phyloP scores from a whole-genome alignment of 164 flowering plant species.

The Vitis vinifera region DNA sequence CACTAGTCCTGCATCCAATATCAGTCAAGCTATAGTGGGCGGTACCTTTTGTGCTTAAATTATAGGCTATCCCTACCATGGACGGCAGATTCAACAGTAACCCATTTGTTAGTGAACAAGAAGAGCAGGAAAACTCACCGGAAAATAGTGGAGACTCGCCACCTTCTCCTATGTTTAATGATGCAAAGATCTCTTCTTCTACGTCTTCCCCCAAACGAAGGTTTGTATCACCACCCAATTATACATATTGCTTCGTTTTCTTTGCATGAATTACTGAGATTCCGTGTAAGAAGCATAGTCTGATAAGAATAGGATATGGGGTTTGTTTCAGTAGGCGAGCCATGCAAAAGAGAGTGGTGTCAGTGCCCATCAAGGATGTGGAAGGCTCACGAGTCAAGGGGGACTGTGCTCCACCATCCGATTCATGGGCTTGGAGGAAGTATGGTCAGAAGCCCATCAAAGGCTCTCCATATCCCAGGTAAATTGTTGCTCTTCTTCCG shows the following conservation, averaged over 20 bases:
- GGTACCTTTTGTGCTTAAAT: too few relatives aligned
- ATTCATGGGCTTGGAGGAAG: constrained; percentile 93
- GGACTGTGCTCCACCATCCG: constrained; percentile 71
- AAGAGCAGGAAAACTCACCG: constrained; percentile 29
- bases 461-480: constrained; percentile 93
- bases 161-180: constrained; percentile 19
- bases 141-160: constrained; percentile 41
- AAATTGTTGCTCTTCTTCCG: neutral
- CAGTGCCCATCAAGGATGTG: constrained; percentile 66
- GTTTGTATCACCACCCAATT: constrained; percentile 21
- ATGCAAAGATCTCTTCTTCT: constrained; percentile 29
- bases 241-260: too few relatives aligned
- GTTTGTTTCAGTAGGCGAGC: constrained; percentile 45
- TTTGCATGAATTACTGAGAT: too few relatives aligned
- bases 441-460: constrained; percentile 98
- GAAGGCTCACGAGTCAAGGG: constrained; percentile 65
- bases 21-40: too few relatives aligned
- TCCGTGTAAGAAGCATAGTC: too few relatives aligned
- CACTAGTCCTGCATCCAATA: too few relatives aligned
- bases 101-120: constrained; percentile 33
- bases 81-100: constrained; percentile 37
- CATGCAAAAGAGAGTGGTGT: constrained; percentile 65
- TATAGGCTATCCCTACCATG: constrained; percentile 21
- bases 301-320: neutral
- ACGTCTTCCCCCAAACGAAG: constrained; percentile 56